Percentiles rank a stretch among this genome's conserved stretches.
These are phyloP conservation scores for Lentinula novae-zelandiae DNA, from an alignment of 1,284 basidiomycete genomes.

Conservation along the genomic window DNA sequence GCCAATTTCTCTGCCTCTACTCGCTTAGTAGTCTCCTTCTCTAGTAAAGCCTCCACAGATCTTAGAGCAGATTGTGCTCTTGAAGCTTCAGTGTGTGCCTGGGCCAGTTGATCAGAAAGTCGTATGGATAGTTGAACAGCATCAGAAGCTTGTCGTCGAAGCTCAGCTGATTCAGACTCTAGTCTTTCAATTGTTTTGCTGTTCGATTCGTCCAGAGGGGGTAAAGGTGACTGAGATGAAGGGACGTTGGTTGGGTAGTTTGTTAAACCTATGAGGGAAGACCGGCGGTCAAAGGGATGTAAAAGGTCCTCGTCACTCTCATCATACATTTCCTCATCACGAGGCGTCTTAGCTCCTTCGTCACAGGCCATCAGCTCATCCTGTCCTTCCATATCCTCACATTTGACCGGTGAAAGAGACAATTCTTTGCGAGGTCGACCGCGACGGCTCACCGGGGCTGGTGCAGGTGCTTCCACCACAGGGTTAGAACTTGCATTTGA, in stretches of 20 bases:
- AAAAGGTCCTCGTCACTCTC: constrained; percentile 63
- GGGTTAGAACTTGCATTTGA: constrained; percentile 17
- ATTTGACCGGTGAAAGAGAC: background rate
- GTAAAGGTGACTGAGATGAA: constrained; percentile 15
- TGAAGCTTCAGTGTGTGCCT: constrained; percentile 55
- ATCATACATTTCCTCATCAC: constrained; percentile 28
- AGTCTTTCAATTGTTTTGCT: constrained; percentile 52
- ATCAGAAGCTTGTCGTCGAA: constrained; percentile 63
- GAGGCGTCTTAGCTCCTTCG: constrained; percentile 21
- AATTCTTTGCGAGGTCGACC: constrained; percentile 6
- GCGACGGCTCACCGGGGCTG: background rate
- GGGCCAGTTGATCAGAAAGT: constrained; percentile 61
- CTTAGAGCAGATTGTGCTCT: constrained; percentile 49
- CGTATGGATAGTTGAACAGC: constrained; percentile 56
- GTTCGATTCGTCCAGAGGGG: constrained; percentile 25
- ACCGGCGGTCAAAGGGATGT: constrained; percentile 40
- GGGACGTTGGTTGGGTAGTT: constrained; percentile 24
- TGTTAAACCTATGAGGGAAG: constrained; percentile 26
- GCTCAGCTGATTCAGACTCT: constrained; percentile 54
- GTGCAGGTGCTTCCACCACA: constrained; percentile 6
- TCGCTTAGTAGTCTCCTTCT: constrained; percentile 54
- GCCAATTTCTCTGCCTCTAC: constrained; percentile 52
- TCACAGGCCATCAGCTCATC: constrained; percentile 23
- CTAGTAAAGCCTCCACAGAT: constrained; percentile 50
- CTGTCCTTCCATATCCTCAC: constrained; percentile 18